Evolutionary conservation across 768 basidiomycete genomes (phyloP), one percentile per base, ranked within the genome.

Genomic region (Multifurca ochricompacta): DNA sequence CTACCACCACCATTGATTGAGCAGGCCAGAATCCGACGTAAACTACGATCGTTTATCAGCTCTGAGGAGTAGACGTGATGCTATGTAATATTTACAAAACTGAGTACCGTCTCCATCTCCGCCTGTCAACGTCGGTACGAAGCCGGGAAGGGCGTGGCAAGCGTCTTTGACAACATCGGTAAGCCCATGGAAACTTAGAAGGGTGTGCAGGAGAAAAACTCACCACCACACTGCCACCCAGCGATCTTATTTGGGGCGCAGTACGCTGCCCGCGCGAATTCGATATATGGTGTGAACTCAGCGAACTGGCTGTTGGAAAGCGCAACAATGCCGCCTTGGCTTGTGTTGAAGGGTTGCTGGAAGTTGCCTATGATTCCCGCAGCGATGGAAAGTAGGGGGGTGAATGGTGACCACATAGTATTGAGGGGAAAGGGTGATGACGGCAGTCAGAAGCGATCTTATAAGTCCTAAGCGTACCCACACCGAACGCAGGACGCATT

Each of bases 221-320:
- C 62, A 74, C 74, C 63, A 53, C 79, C 75, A 59, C 76, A 83
- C 1, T 62, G 45, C 76, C 77, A 80, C 27, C 58, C 68, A 16
- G 62, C 60, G 16, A 76, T 55, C 41, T 63, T 67, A 54, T 58
- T 63, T 2, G 73, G 67, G 4, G 69, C 36, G 57, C 80, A 81
- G 63, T 82, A 81, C 14, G 79, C 75, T 1, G 79, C 80, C 27
- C 77, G 69, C 21, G 80, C 77, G 62, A 82, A 77, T 62, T 77
- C 69, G 0, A 76, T 72, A 48, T 70, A 80, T 8, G 78, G 77
- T 1, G 69, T 66, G 25, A 77, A 69, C n/a, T 55, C 65, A 10
- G 68, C 50, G 39, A 78, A 62, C 46, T 73, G 65, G 0, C 62
- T 42, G 0, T 69, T 11, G 0, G 74, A 48, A 36, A 73, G 51